Evolutionary conservation across 2,329 filamentous ascomycete genomes (phyloP).

Genomic region (Fusarium poae): DNA sequence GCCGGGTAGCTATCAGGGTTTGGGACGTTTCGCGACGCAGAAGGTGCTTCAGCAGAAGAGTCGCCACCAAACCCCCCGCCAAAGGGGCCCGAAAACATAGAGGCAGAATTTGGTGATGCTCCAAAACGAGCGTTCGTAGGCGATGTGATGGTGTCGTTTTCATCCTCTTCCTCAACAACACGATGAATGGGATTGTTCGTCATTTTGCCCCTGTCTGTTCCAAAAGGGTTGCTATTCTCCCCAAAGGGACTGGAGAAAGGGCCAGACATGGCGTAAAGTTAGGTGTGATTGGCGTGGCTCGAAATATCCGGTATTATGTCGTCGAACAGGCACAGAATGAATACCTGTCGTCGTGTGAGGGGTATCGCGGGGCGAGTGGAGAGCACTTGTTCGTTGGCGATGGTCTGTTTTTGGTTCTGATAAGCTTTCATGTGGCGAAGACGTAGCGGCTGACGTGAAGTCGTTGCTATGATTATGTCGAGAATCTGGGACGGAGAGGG

Average conservation of each 20-base stretch:
- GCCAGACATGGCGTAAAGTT: conserved; percentile 72
- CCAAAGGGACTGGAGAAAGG: conserved; percentile 81
- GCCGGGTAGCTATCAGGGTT: conserved; percentile 81
- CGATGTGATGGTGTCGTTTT: conserved; percentile 80
- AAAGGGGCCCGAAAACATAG: conserved; percentile 64
- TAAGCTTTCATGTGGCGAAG: conserved; percentile 64
- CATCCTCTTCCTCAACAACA: conserved; percentile 88
- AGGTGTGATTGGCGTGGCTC: neutral
- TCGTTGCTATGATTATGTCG: neutral
- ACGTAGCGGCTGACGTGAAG: conserved; percentile 50
- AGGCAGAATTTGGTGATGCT: conserved; percentile 52
- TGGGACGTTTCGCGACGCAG: conserved; percentile 62
- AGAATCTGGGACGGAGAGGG: neutral
- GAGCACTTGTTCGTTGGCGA: conserved; percentile 69
- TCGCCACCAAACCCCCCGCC: conserved; percentile 60
- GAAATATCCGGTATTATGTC: conserved; percentile 14
- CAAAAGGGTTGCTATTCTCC: conserved; percentile 61
- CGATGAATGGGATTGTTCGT: conserved; percentile 58
- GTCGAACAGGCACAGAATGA: conserved; percentile 20
- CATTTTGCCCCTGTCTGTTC: conserved; percentile 41
- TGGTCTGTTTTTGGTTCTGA: conserved; percentile 72
- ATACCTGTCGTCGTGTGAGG: conserved; percentile 75
- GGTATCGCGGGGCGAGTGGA: conserved; percentile 71
- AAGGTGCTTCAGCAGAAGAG: conserved; percentile 61
- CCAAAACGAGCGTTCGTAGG: conserved; percentile 76